Evolutionary conservation across 2,329 filamentous ascomycete species (phyloP), one percentile per base, ranked within the genome.

Genomic region (Colletotrichum coccodes): DNA sequence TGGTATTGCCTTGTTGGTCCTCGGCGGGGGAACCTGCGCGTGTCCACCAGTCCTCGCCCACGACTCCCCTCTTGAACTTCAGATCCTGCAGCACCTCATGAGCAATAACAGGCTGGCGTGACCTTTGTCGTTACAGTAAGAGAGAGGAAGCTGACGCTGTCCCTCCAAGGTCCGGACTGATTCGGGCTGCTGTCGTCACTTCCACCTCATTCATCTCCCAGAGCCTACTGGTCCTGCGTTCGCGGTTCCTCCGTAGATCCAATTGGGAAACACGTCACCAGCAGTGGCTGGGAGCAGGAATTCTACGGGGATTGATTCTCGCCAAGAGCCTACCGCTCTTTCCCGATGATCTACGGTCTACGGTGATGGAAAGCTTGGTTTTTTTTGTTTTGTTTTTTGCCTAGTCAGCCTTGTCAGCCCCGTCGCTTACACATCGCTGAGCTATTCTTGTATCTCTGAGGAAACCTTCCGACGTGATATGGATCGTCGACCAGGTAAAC

Each of bases 241-340:
- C 30, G 47, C 9, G 47, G n/a, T 18, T 21, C 8, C 6, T 2
- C n/a, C 6, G 30, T 7, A 36, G n/a, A 53, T 53, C 30, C 14
- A 12, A 36, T 18, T 11, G 12, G 40, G 30, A 32, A 47, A 59
- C 40, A n/a, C 40, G 40, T 47, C 56, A 59, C 40, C 28, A 8
- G 5, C 28, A 18, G 56, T 28, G 56, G 56, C 56, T 59, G 40
- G 56, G 40, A 3, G 26, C n/a, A 12, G 16, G n/a, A 18, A 21
- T 59, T 26, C 21, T 34, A 59, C 26, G 40, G 40, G 30, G 26
- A 46, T n/a, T 9, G 30, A 23, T 12, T 26, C 2, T 26, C n/a
- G 40, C 56, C 56, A 59, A 59, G 30, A 18, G 40, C 12, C 28
- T 46, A 59, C 40, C 56, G 56, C 40, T 18, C 40, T 36, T 59